Evolutionary conservation across 2,329 filamentous ascomycete species (phyloP), one percentile per base, ranked within the genome.

Genomic region (Proliferodiscus dingleyae): DNA sequence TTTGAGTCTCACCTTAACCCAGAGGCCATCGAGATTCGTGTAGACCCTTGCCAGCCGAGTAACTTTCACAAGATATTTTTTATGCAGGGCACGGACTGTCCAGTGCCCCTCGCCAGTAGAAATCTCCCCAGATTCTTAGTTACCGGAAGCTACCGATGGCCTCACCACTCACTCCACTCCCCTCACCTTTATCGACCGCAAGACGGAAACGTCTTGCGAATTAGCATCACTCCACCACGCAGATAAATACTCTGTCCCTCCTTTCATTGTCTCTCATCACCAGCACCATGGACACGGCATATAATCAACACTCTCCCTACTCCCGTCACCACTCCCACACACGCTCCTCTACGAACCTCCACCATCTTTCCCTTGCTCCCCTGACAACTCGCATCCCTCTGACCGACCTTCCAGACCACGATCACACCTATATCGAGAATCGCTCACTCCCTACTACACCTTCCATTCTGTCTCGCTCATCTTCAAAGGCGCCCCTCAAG

Each of bases 381-480:
- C 67, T 85, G 44, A 83, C 80, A 19, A 72, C 75, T 41, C 78
- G 76, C 60, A 70, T 84, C 7, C 79, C 80, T 33, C 66, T 82
- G 46, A 67, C 71, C 49, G 77, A 81, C 8, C 53, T 59, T 11
- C 60, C 68, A 26, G 59, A 66, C 26, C 51, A 63, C 10, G 60
- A 66, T 44, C 61, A 68, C 16, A 81, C 78, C 15, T 83, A 84
- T 57, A 70, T 83, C 13, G 72, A 81, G 60, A 76, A 74, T 56
- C 78, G 75, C 57, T 82, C 81, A 18, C 78, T 78, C 2, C 81
- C 81, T 4, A 77, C 79, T 2, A 84, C 81, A 2, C 81, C 81
- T 6, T 73, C 78, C 18, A 73, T 85, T 4, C 71, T 85, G 34
- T 75, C 77, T 16, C 75, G 72, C 45, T 79, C 78, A 5, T 73